Base-by-base conservation (phyloP, 2,329 filamentous ascomycete genomes). In the Conoideocrella luteorostrata region DNA sequence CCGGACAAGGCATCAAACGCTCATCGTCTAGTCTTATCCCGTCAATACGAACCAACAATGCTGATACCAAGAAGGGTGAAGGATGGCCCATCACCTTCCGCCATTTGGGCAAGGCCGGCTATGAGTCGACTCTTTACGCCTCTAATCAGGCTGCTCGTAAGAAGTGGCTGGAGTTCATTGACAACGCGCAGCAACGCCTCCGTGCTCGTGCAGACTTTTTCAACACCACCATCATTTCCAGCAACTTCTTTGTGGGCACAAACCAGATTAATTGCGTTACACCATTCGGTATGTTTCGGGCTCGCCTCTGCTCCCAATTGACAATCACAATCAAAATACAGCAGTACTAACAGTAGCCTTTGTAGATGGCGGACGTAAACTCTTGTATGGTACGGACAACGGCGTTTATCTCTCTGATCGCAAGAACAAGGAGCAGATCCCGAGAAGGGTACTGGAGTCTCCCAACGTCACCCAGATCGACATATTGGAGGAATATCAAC, bases 161-260 rank as follows among this genome's bases (percentile, higher is more conserved):
- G 63, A 98, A 97, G 66, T 98, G 93, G 84, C 88, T 98, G 61
- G 90, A 98, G 67, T 84, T 88, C 58, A 96, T 98, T 55, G 88
- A 95, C 57, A 77, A 82, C 39, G 89, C 95, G 52, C 94, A 98
- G 64, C 82, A 87, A 56, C 86, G 86, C 49, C 74, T 98, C 46
- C 80, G 89, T 51, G 84, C 90, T 22, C 88, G 88, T 48, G 88
- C 93, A 47, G 84, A 89, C 54, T 97, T 95, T 74, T 94, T 97
- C 69, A 91, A 87, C 56, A 78, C 85, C 20, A 79, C 71, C 3
- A 65, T 74, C 34, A 69, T 84, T 33, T 82, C 78, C 24, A 71
- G 68, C 52, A 69, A 69, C 46, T 83, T 81, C 62, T 83, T 82
- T 57, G 69, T 74, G 13, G 66, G 74, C 15, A 67, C 80, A 30